Conservation (phyloP, 768 basidiomycete genomes). For the Pleurotus pulmonarius region DNA sequence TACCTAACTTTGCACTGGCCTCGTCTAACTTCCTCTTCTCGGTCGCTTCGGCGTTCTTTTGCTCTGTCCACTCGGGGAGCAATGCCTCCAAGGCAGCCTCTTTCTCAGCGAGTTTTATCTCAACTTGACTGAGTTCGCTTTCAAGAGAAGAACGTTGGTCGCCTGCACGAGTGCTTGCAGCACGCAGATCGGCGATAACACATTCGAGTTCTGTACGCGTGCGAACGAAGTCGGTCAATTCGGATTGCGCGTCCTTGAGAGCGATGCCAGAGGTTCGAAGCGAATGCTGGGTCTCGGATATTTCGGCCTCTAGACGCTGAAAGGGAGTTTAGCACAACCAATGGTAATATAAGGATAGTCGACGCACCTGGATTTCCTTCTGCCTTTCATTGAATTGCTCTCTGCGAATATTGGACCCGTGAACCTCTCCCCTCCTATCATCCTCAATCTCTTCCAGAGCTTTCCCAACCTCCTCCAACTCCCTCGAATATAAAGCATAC, state of each 20-base stretch:
- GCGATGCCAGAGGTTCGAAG: slow-evolving; percentile 68
- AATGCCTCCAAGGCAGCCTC: slow-evolving; percentile 61
- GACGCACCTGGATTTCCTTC: slow-evolving; percentile 76
- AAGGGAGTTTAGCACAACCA: background rate
- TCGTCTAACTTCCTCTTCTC: slow-evolving; percentile 73
- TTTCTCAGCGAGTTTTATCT: slow-evolving; percentile 57
- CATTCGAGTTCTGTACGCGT: slow-evolving; percentile 86
- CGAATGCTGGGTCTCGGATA: slow-evolving; percentile 65
- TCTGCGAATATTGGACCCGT: slow-evolving; percentile 77
- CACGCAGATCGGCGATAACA: slow-evolving; percentile 70
- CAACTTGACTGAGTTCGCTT: slow-evolving; percentile 58
- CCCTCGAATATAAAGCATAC: slow-evolving; percentile 89
- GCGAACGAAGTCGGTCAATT: slow-evolving; percentile 84
- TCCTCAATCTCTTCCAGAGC: slow-evolving; percentile 84
- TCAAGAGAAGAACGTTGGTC: slow-evolving; percentile 62
- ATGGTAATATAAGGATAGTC: background rate
- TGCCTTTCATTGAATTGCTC: slow-evolving; percentile 82
- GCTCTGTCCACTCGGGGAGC: slow-evolving; percentile 66
- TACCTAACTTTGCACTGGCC: slow-evolving; percentile 62
- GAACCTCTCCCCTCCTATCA: slow-evolving; percentile 78
- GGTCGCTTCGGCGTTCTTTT: slow-evolving; percentile 43
- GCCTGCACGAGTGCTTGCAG: slow-evolving; percentile 60
- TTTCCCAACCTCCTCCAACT: slow-evolving; percentile 84
- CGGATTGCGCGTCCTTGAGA: slow-evolving; percentile 73
- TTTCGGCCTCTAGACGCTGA: slow-evolving; percentile 70